Evolutionary conservation across 139 green algal species (phyloP).

Genomic region (Chlorella sp.): DNA sequence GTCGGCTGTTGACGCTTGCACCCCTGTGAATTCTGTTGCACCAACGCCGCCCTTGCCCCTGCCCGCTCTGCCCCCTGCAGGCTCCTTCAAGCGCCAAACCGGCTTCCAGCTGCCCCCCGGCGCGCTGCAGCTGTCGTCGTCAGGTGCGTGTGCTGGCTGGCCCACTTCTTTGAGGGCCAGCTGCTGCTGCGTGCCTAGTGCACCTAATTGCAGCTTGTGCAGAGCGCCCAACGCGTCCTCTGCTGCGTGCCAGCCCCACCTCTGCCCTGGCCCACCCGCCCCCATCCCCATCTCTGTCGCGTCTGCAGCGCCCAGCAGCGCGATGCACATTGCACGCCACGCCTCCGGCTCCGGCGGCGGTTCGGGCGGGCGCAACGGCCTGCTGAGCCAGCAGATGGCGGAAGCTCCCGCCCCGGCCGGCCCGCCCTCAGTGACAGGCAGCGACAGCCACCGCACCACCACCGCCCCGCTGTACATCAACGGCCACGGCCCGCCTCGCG

Average conservation of each 20-base stretch:
- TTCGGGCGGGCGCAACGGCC: background rate
- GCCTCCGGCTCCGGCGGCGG: background rate
- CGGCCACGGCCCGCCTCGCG: background rate
- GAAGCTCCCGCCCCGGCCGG: background rate
- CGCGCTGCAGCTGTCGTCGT: conserved; percentile 16
- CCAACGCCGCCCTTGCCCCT: no score
- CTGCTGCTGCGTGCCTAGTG: background rate
- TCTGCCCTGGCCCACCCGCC: background rate
- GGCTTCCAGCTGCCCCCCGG: conserved; percentile 45
- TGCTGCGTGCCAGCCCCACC: background rate
- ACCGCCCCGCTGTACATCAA: conserved; percentile 13
- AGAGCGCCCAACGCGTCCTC: no score
- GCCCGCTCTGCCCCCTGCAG: no score
- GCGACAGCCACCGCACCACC: background rate
- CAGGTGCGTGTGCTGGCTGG: background rate
- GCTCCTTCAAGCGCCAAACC: conserved; percentile 32
- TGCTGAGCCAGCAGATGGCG: conserved; percentile 42
- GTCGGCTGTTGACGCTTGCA: no score
- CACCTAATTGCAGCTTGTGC: no score
- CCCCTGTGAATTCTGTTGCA: no score
- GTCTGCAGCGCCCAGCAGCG: background rate
- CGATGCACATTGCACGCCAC: background rate
- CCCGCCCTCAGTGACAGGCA: background rate
- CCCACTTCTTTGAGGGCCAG: no score
- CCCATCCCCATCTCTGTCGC: background rate